Evolutionary conservation across 1,139 yeast genomes (phyloP).

Genomic region (Hansenula lynferdii): DNA sequence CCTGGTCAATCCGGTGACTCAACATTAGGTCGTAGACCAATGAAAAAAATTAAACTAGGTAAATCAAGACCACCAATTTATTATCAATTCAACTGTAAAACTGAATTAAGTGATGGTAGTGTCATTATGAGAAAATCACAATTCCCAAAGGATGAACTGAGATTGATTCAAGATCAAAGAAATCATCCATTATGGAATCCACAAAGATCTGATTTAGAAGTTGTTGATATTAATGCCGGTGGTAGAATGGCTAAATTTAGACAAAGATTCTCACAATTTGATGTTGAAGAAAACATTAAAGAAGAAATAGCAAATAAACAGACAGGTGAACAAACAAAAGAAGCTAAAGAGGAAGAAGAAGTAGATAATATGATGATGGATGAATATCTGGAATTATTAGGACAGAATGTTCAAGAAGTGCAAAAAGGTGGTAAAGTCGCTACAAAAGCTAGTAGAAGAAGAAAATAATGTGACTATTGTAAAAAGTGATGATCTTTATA

Average conservation of each 20-base stretch:
- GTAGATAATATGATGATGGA: slow-evolving; percentile 37
- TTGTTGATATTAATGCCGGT: slow-evolving; percentile 75
- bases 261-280: slow-evolving; percentile 62
- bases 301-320: slow-evolving; percentile 2
- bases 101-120: slow-evolving; percentile 91
- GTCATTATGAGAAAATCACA: slow-evolving; percentile 80
- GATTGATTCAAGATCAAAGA: slow-evolving; percentile 87
- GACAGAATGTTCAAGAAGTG: slow-evolving; percentile 57
- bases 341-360: slow-evolving; percentile 18
- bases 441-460: slow-evolving; percentile 41
- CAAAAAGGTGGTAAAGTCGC: slow-evolving; percentile 59
- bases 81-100: slow-evolving; percentile 80
- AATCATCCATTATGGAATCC: slow-evolving; percentile 87
- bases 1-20: background rate
- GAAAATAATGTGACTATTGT: background rate
- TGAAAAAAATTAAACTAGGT: slow-evolving; percentile 43
- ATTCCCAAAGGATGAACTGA: slow-evolving; percentile 80
- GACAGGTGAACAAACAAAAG: slow-evolving; percentile 16
- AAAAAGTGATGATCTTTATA: background rate
- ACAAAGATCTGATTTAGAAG: slow-evolving; percentile 68
- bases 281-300: slow-evolving; percentile 22
- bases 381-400: slow-evolving; percentile 57
- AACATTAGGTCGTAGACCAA: slow-evolving; percentile 31
- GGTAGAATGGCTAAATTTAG: slow-evolving; percentile 85
- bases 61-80: slow-evolving; percentile 91